phyloP scores from a whole-genome alignment of 108 stramenopile genomes.

The Parietichytrium sp. region DNA sequence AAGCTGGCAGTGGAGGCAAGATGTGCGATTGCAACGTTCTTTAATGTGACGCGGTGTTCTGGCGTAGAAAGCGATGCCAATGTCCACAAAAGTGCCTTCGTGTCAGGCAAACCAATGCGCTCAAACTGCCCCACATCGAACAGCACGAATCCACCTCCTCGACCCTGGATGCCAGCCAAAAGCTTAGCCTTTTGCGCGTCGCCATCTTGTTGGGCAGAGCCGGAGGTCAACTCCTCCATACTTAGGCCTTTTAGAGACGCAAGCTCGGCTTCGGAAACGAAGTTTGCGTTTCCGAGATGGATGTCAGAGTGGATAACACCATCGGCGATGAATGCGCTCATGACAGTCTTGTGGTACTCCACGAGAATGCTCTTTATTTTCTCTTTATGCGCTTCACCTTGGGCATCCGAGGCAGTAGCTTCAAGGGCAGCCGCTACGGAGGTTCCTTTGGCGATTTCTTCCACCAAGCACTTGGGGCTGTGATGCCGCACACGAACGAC shows the following conservation, averaged over 20 bases:
- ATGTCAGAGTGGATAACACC: constrained; percentile 38
- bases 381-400: neutral
- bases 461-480: constrained; percentile 24
- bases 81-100: constrained; percentile 26
- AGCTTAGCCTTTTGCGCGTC: too few relatives aligned
- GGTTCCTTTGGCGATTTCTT: constrained; percentile 23
- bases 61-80: neutral
- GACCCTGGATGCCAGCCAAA: too few relatives aligned
- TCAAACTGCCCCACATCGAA: constrained; percentile 27
- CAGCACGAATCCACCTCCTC: too few relatives aligned
- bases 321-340: neutral
- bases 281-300: constrained; percentile 26
- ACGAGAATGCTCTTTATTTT: neutral
- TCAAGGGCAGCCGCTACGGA: constrained; percentile 21
- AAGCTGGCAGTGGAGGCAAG: neutral
- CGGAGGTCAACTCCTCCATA: too few relatives aligned
- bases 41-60: neutral
- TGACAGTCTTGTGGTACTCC: constrained; percentile 21
- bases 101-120: constrained; percentile 18
- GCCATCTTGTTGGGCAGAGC: too few relatives aligned
- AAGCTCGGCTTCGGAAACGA: neutral
- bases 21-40: neutral
- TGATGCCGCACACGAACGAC: constrained; percentile 29
- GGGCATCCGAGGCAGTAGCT: neutral
- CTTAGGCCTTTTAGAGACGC: too few relatives aligned